Evolutionary conservation across 345 rosid genomes (phyloP).

Genomic region (Aquilaria yunnanensis): DNA sequence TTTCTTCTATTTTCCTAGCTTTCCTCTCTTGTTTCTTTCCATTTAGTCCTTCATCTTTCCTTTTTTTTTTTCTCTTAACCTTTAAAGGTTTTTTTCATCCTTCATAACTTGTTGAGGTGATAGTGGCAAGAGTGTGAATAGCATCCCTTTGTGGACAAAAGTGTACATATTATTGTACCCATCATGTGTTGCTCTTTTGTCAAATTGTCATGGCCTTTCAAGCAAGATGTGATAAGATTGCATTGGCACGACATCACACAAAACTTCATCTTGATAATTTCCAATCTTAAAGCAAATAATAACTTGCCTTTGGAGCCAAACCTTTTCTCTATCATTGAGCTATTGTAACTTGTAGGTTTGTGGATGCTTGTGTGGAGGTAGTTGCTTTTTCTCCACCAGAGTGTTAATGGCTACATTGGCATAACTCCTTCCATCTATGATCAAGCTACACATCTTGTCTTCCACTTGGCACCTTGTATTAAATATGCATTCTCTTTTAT

Average conservation of each 20-base stretch:
- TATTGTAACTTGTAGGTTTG: conserved; percentile 8
- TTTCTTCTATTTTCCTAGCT: too few species aligned
- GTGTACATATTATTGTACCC: too few species aligned
- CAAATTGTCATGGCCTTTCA: too few species aligned
- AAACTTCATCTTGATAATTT: background rate
- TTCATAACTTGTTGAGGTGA: too few species aligned
- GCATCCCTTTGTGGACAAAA: too few species aligned
- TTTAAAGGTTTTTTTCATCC: too few species aligned
- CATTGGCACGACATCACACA: background rate
- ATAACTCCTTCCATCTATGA: conserved; percentile 4
- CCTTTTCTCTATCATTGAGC: conserved; percentile 5
- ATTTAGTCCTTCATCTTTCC: too few species aligned
- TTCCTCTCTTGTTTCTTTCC: too few species aligned
- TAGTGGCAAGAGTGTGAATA: too few species aligned
- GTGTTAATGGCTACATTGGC: conserved; percentile 1
- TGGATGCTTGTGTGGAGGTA: background rate
- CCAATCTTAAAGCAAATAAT: background rate
- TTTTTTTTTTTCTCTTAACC: too few species aligned
- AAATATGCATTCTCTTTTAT: background rate
- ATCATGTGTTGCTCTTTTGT: too few species aligned
- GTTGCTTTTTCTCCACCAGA: conserved; percentile 7
- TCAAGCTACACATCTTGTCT: conserved; percentile 5
- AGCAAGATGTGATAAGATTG: background rate
- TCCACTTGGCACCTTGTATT: background rate
- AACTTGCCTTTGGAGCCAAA: background rate